Evolutionary conservation across 2,329 filamentous ascomycete species (phyloP), one percentile per base, ranked within the genome.

Genomic region (Biscogniauxia mediterranea): DNA sequence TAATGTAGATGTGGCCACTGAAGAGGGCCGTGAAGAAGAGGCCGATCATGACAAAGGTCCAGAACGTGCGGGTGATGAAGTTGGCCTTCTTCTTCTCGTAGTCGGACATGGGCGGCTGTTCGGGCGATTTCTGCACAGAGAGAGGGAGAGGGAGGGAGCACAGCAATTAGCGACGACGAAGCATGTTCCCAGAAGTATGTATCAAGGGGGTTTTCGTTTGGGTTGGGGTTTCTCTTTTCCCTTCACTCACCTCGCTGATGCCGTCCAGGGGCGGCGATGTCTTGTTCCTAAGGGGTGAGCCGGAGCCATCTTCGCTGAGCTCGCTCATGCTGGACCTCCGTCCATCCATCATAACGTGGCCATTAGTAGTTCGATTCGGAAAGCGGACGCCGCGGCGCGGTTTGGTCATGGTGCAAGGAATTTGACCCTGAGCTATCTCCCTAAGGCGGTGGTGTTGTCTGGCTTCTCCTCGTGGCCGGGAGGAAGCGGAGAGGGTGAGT

Each of bases 51-150:
- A 97, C 89, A 66, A 99, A 89, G 3, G 92, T 97, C 95, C 95
- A 99, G 83, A 97, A 92, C 58, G 94, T 94, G 72, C 95, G 89
- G 49, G 93, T 96, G 73, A 97, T 91, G 81, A 99, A 98, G 76
- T 95, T 97, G 77, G 93, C 90, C 81, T 96, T 97, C 80, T 99
- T 99, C 86, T 98, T 98, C 75, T 98, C 93, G 76, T 96, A 97
- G 64, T 97, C 95, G 69, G 86, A 67, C 26, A 85, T 61, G 42
- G 67, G 66, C 32, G 69, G 74, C 63, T 78, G 75, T 63, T 80
- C 76, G 8, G 77, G 70, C 11, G 76, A 72, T 68, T 81, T 83
- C 80, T 84, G 59, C 21, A 25, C 26, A 19, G 5, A 26, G 19
- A 26, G 57, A 54, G 4, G 46, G 26, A 28, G 5, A 46, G 21